These are phyloP conservation scores for Nothomitra cinnamomea DNA, from an alignment of 2,329 filamentous ascomycete species.

Conservation along the genomic window DNA sequence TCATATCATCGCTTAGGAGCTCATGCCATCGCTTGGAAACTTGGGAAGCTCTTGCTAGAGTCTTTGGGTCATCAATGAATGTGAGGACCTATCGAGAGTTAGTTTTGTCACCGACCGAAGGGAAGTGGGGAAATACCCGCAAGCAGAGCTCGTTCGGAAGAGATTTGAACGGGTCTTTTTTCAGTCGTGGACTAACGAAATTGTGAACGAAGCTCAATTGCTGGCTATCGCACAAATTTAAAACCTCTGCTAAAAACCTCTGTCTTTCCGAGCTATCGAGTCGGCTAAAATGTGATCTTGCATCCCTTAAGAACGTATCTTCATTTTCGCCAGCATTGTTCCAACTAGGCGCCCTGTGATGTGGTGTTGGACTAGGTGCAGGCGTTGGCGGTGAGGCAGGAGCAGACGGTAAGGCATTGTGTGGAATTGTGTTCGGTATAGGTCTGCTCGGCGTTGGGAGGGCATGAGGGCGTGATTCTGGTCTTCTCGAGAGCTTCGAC, in stretches of 20 bases:
- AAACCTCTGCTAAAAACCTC: slow-evolving; percentile 66
- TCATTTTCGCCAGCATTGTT: slow-evolving; percentile 63
- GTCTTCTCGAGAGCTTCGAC: slow-evolving; percentile 10
- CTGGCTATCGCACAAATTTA: slow-evolving; percentile 90
- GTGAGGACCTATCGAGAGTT: slow-evolving; percentile 55
- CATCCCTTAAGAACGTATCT: slow-evolving; percentile 64
- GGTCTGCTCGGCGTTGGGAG: slow-evolving; percentile 35
- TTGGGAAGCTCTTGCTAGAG: slow-evolving; percentile 80
- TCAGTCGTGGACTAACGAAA: slow-evolving; percentile 83
- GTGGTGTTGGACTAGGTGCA: slow-evolving; percentile 46
- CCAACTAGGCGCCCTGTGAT: slow-evolving; percentile 45
- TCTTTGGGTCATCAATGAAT: slow-evolving; percentile 93
- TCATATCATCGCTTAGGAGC: slow-evolving; percentile 86
- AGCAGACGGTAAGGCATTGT: slow-evolving; percentile 45
- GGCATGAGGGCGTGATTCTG: slow-evolving; percentile 19
- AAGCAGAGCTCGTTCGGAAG: slow-evolving; percentile 88
- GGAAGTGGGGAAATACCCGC: slow-evolving; percentile 41
- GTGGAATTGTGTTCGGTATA: slow-evolving; percentile 32
- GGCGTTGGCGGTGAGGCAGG: slow-evolving; percentile 51
- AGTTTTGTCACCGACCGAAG: neutral
- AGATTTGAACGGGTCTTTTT: slow-evolving; percentile 88
- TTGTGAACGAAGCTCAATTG: slow-evolving; percentile 92
- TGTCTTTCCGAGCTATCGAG: slow-evolving; percentile 62
- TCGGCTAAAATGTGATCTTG: slow-evolving; percentile 63
- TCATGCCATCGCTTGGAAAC: slow-evolving; percentile 93